Evolutionary conservation across 2,329 filamentous ascomycete species (phyloP), one percentile per base, ranked within the genome.

Genomic region (Fusarium sp.): DNA sequence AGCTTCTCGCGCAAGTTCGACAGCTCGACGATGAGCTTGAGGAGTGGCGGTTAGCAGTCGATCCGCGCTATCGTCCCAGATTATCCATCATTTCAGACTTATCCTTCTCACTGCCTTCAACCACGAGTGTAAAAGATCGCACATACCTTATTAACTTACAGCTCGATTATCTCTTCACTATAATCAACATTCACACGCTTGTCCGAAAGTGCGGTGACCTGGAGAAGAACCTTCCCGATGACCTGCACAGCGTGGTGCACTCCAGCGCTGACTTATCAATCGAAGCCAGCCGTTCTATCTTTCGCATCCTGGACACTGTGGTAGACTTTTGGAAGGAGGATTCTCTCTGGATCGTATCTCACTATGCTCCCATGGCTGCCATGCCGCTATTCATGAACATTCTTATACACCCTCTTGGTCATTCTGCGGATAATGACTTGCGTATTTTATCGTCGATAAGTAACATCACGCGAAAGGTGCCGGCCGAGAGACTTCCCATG

Each of bases 11-110:
- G 0, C 58, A 67, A 4, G 72, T 77, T 46, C 71, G 75, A 6
- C 65, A 74, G 21, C 45, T 77, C 2, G 75, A 77, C 7, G 65
- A 76, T 21, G 74, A 77, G n/a, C 66, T 77, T 19, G 75, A 77
- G 46, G 59, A 61, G n/a, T 77, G 75, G 75, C 65, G 75, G 7
- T 40, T 76, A n/a, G 72, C 73, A 0, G 51, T 77, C 4, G 50
- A 50, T 19, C 50, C 48, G 24, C 65, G 54, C 4, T 68, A 65
- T 44, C 60, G 65, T 8, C 65, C 65, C 4, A 42, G 65, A 7
- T 26, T 68, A 7, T 68, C 65, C 1, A 68, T 68, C 7, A 14
- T 65, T 9, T 56, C 62, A 4, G 62, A 63, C 4, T 23, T 46
- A 1, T 64, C 61, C 1, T 64, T 58, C 15, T 36, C 43, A 6